phyloP scores from a whole-genome alignment of 2,329 filamentous ascomycete species.

The Lasiodiplodia theobromae region DNA sequence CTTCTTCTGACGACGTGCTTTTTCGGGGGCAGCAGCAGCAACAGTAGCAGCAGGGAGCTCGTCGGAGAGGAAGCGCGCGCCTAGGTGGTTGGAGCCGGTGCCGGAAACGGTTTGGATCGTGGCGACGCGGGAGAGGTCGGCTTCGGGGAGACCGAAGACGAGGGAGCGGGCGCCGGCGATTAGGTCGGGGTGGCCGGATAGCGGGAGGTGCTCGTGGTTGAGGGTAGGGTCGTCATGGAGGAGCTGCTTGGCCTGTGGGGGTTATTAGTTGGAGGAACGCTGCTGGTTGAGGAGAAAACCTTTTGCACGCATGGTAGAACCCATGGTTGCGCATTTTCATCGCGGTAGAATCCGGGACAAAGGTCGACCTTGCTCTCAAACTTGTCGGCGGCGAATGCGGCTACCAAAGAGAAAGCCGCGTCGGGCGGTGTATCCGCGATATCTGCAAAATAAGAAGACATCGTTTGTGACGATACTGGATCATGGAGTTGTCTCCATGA shows the following conservation, averaged over 20 bases:
- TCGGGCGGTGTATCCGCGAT: neutral
- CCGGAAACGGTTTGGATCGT: slow-evolving; percentile 48
- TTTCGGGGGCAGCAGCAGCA: no score
- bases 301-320: slow-evolving; percentile 44
- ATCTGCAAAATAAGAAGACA: neutral
- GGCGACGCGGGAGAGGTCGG: slow-evolving; percentile 30
- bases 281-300: neutral
- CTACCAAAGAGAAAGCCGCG: neutral
- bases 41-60: slow-evolving; percentile 21
- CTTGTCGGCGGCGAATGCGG: neutral
- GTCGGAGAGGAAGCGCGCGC: slow-evolving; percentile 37
- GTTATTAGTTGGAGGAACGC: neutral
- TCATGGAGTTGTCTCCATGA: no score
- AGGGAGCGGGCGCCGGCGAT: slow-evolving; percentile 37
- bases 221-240: slow-evolving; percentile 6
- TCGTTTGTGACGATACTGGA: neutral
- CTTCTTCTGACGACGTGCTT: slow-evolving; percentile 33
- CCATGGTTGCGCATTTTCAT: slow-evolving; percentile 47
- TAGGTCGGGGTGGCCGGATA: slow-evolving; percentile 34
- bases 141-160: slow-evolving; percentile 34
- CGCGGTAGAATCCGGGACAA: slow-evolving; percentile 48
- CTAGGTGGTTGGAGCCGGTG: slow-evolving; percentile 46
- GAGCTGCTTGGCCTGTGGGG: slow-evolving; percentile 26
- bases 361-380: slow-evolving; percentile 48
- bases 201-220: slow-evolving; percentile 37